phyloP scores from a whole-genome alignment of 306 rosid genomes.

The Corylus heterophylla region DNA sequence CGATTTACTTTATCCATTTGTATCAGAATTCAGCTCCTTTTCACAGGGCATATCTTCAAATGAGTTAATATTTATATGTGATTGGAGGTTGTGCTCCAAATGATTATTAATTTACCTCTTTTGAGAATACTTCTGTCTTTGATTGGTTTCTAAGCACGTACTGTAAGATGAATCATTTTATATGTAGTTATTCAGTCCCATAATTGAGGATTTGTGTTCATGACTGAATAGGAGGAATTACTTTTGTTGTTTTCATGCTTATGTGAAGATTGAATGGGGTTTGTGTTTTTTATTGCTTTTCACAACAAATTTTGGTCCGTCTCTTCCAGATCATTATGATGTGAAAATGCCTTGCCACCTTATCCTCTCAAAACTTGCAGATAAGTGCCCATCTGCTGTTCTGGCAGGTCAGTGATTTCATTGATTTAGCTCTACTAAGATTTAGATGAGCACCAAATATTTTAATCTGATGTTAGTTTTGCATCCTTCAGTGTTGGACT shows the following conservation, averaged over 20 bases:
- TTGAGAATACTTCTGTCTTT: not conserved
- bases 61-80: not conserved
- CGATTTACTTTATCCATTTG: not conserved
- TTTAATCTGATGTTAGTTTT: constrained; percentile 20
- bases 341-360: constrained; percentile 99
- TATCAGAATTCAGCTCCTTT: not conserved
- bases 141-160: not conserved
- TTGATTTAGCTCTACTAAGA: constrained; percentile 4
- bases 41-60: not conserved
- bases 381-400: constrained; percentile 95
- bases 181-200: not conserved
- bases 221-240: not conserved
- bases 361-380: constrained; percentile 94
- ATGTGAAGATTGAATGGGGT: not conserved
- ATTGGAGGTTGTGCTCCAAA: not conserved
- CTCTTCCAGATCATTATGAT: constrained; percentile 86
- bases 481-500: constrained; percentile 73
- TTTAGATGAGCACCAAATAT: constrained; percentile 10
- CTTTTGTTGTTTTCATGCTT: not conserved
- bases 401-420: constrained; percentile 70
- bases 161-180: not conserved
- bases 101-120: not conserved
- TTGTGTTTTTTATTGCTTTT: not conserved
- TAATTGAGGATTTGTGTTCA: not conserved
- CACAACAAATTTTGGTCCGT: not conserved